A percentile compares a stretch with the other conserved stretches of the same genome.
These are phyloP conservation scores for Alternaria infectoria DNA, from an alignment of 2,329 filamentous ascomycete genomes.

Conservation along the genomic window DNA sequence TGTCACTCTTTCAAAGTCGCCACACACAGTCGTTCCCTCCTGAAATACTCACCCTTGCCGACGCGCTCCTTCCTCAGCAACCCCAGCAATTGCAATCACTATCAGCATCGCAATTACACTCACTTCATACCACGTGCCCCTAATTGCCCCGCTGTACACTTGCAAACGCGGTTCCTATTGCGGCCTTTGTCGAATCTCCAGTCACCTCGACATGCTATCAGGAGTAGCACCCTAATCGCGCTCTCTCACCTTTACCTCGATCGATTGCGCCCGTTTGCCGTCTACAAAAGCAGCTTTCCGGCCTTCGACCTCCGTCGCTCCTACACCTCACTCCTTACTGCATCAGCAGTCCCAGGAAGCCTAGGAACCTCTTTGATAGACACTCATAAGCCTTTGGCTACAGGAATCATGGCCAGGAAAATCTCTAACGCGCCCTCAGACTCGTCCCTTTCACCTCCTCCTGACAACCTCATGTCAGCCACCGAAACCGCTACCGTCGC, in stretches of 20 bases:
- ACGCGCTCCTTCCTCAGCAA: not conserved
- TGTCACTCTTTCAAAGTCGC: not conserved
- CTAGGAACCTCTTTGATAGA: not conserved
- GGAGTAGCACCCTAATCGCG: not conserved
- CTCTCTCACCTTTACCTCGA: constrained; percentile 12
- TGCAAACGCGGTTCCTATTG: no score
- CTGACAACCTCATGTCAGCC: constrained; percentile 12
- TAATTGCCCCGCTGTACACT: rapidly evolving
- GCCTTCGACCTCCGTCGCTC: not conserved
- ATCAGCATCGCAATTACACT: not conserved
- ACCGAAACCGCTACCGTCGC: constrained; percentile 8
- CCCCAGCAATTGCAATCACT: not conserved
- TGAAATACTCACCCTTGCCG: not conserved
- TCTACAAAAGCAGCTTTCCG: not conserved
- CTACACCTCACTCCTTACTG: constrained; percentile 1
- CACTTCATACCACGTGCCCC: not conserved
- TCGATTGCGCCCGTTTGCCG: not conserved
- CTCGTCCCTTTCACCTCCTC: constrained; percentile 34
- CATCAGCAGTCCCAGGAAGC: not conserved
- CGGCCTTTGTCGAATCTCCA: not conserved
- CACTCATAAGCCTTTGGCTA: not conserved
- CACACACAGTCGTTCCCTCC: not conserved
- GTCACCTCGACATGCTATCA: not conserved
- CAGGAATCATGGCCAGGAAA: constrained; percentile 27
- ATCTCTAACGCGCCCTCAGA: constrained; percentile 14